phyloP scores from a whole-genome alignment of 495 filamentous ascomycete genomes.

The Symbiotaphrina buchneri region DNA sequence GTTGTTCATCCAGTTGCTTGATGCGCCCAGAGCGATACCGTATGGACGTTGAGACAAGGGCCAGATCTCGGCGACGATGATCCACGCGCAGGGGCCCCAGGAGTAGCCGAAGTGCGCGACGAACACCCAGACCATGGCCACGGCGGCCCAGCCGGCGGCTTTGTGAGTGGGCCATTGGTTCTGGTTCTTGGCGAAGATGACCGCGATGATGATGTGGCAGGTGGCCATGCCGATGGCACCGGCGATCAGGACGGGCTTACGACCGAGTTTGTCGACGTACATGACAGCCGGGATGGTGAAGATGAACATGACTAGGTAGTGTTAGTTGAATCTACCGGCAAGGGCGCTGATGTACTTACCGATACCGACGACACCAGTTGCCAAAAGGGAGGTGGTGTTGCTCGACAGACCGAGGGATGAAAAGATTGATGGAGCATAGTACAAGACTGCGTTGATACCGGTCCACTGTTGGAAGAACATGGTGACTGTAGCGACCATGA shows the following conservation, averaged over 20 bases:
- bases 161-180: slow-evolving; percentile 7
- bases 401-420: too few relatives aligned
- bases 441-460: too few relatives aligned
- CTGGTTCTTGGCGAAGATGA: slow-evolving; percentile 45
- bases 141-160: slow-evolving; percentile 34
- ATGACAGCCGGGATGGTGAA: slow-evolving; percentile 46
- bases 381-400: slow-evolving; percentile 45
- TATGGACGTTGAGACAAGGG: slow-evolving; percentile 50
- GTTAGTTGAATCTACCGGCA: not conserved
- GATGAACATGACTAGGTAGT: slow-evolving; percentile 15
- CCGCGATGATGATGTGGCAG: slow-evolving; percentile 56
- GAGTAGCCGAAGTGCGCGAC: slow-evolving; percentile 63
- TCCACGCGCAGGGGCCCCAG: slow-evolving; percentile 32
- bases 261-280: too few relatives aligned
- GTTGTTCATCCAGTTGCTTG: slow-evolving; percentile 34
- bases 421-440: too few relatives aligned
- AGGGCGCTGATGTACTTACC: slow-evolving; percentile 25
- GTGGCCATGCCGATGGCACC: too few relatives aligned
- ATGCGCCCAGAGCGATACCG: slow-evolving; percentile 49
- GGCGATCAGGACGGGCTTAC: too few relatives aligned
- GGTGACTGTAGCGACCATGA: too few relatives aligned
- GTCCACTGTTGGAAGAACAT: too few relatives aligned
- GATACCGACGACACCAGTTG: slow-evolving; percentile 62
- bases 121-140: slow-evolving; percentile 66
- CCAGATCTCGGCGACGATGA: slow-evolving; percentile 46